Base-by-base conservation (phyloP, 176 grass and related monocot species). In the Cymbopogon citratus region DNA sequence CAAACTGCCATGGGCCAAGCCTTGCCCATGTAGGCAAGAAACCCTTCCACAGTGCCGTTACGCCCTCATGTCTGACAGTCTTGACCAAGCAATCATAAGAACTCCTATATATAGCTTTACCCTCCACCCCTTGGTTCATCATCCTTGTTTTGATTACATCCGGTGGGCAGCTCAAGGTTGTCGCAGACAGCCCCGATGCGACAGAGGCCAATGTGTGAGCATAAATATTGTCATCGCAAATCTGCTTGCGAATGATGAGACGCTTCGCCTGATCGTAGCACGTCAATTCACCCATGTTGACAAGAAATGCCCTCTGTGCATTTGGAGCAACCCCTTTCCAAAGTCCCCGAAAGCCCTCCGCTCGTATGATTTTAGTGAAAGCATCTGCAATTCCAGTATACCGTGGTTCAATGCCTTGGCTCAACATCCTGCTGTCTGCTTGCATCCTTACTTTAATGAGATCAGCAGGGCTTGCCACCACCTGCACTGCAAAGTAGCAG, bases 391-490 rank as follows among this genome's bases (percentile, higher is more conserved):
- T 45, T 61, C 94, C 91, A 3, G 44, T 71, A 63, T 97, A 92
- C 18, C 92, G 69, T 59, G 89, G 87, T 74, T 63, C 87, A 14
- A 78, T 83, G n/a, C 66, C 87, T 85, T 91, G 81, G 74, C 36
- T 80, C 14, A 87, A 43, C 66, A 90, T 63, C 66, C 69, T 88
- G 40, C 91, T 62, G 62, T 97, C 89, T 62, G 91, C 94, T 88
- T 97, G 94, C 91, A 94, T 97, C 85, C 94, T 86, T 18, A 97
- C 80, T 89, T 97, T 97, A 21, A 94, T 91, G 36, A 97, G 89
- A 79, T 97, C 94, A 34, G 91, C 89, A 46, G 94, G 94, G 80
- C 91, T 97, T 23, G 91, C 56, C 72, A 94, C 39, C 35, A 97
- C 83, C 94, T 97, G 76, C 85, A 86, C 80, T 87, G 75, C 56